Evolutionary conservation across 495 filamentous ascomycete genomes (phyloP), one percentile per base, ranked within the genome.

Genomic region (Aspergillus hancockii): DNA sequence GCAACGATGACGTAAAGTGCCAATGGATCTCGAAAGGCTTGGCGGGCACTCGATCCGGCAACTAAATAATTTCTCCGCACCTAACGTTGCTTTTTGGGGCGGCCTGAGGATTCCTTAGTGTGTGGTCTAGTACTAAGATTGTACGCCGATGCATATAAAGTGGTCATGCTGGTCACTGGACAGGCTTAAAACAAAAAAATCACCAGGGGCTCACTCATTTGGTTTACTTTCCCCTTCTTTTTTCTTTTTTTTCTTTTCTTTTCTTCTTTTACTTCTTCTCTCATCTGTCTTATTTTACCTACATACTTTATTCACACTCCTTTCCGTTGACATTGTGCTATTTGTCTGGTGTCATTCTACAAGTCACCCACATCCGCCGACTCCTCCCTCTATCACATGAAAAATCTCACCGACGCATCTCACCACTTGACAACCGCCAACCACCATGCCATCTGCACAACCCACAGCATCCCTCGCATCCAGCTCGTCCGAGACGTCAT

Each of bases 371-470:
- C 22, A 25, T 32, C 30, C 16, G 13, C 18, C 30, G 7, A 12
- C 21, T 25, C 18, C 49, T 32, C 49, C 19, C 8, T 34, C 32
- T 54, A 36, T 54, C 51, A 54, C 51, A 54, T 54, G 51, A 54
- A 54, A 54, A 54, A 3, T 40, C 32, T 23, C 51, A 14, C 34
- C 43, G 25, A 36, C 41, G 16, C 40, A 46, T n/a, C 51, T 40
- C 51, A 36, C 34, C 62, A 25, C 18, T 30, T 10, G 25, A 54
- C 12, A 16, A 54, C 30, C 19, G 3, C 54, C 47, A 56, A 47
- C 31, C 52, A 63, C 57, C 50, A 68, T 70, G 63, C 64, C 67
- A 36, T 65, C 67, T 49, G 60, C 64, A 54, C 65, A 64, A 55
- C 60, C 62, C 41, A 55, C 59, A 23, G 52, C 60, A 25, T 61